Percentiles rank a stretch among this genome's conserved stretches.
Conservation (phyloP, 352 stramenopile genomes). For the Phytophthora quininea region DNA sequence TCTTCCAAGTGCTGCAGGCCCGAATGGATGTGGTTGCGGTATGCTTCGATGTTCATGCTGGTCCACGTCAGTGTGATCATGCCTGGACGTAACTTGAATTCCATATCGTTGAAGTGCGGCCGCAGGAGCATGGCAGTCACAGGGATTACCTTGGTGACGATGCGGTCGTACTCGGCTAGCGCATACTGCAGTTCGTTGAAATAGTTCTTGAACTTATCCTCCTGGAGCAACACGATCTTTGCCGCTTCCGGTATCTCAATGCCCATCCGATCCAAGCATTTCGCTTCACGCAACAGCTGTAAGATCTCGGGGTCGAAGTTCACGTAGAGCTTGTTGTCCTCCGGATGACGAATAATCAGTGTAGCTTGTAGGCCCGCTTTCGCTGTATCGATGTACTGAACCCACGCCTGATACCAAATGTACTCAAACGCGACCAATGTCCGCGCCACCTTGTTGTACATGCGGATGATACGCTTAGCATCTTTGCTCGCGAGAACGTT, state of each 20-base stretch:
- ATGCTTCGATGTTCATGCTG: slow-evolving; percentile 99
- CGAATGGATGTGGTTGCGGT: slow-evolving; percentile 93
- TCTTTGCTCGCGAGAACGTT: slow-evolving; percentile 97
- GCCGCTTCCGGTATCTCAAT: slow-evolving; percentile 98
- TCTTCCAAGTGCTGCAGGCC: slow-evolving; percentile 97
- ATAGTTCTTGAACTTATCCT: slow-evolving; percentile 99
- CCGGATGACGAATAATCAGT: slow-evolving; percentile 98
- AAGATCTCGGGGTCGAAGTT: slow-evolving; percentile 99
- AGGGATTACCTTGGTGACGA: slow-evolving; percentile 97
- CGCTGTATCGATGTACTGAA: slow-evolving; percentile 97
- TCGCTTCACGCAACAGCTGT: slow-evolving; percentile 97
- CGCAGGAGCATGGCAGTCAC: slow-evolving; percentile 96
- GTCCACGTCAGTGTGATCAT: slow-evolving; percentile 99
- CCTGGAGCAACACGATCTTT: slow-evolving; percentile 97
- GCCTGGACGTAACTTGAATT: slow-evolving; percentile 98
- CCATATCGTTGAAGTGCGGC: slow-evolving; percentile 99
- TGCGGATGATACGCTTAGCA: slow-evolving; percentile 98
- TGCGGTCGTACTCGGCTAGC: slow-evolving; percentile 97
- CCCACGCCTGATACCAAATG: slow-evolving; percentile 99
- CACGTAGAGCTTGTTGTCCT: slow-evolving; percentile 98
- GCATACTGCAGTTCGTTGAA: slow-evolving; percentile 98
- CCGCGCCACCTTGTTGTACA: slow-evolving; percentile 99
- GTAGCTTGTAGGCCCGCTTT: slow-evolving; percentile 98
- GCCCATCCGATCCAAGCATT: slow-evolving; percentile 98
- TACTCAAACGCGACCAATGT: slow-evolving; percentile 99